Evolutionary conservation across 352 stramenopile species (phyloP).

Genomic region (Phytophthora ohioensis): DNA sequence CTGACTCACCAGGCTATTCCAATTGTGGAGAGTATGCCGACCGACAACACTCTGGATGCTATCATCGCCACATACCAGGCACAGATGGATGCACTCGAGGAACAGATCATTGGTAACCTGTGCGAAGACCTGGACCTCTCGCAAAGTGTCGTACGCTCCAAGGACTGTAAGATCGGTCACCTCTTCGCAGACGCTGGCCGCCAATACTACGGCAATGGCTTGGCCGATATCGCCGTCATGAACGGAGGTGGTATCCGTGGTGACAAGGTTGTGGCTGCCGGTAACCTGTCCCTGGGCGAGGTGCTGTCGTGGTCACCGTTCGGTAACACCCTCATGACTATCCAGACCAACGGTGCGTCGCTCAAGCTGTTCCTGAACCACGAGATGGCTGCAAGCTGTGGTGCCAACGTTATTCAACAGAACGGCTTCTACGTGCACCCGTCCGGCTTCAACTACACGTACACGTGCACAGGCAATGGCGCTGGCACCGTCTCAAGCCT

Average conservation of each 20-base stretch:
- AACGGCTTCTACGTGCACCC: constrained; percentile 79
- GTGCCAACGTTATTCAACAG: constrained; percentile 47
- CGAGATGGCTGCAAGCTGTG: constrained; percentile 63
- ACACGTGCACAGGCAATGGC: constrained; percentile 56
- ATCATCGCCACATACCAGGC: constrained; percentile 58
- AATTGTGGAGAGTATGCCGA: constrained; percentile 67
- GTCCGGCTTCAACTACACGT: constrained; percentile 74
- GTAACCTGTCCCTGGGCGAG: constrained; percentile 60
- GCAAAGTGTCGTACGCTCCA: constrained; percentile 56
- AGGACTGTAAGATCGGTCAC: constrained; percentile 61
- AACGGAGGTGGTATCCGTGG: constrained; percentile 78
- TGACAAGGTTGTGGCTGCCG: constrained; percentile 63
- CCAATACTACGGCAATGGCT: constrained; percentile 59
- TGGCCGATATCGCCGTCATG: constrained; percentile 63
- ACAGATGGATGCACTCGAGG: constrained; percentile 52
- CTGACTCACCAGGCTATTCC: constrained; percentile 65
- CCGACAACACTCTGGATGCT: constrained; percentile 56
- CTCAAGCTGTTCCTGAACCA: constrained; percentile 68
- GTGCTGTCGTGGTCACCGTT: constrained; percentile 76
- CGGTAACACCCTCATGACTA: constrained; percentile 71
- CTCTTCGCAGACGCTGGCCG: constrained; percentile 61
- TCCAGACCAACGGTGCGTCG: constrained; percentile 60
- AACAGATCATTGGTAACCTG: constrained; percentile 57
- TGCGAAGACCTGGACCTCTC: constrained; percentile 66
- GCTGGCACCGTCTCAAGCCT: constrained; percentile 54